A percentile compares a stretch with the other conserved stretches of the same genome.
These are phyloP conservation scores for Tuber umbilicatum DNA, from an alignment of 495 filamentous ascomycete species.

Conservation along the genomic window DNA sequence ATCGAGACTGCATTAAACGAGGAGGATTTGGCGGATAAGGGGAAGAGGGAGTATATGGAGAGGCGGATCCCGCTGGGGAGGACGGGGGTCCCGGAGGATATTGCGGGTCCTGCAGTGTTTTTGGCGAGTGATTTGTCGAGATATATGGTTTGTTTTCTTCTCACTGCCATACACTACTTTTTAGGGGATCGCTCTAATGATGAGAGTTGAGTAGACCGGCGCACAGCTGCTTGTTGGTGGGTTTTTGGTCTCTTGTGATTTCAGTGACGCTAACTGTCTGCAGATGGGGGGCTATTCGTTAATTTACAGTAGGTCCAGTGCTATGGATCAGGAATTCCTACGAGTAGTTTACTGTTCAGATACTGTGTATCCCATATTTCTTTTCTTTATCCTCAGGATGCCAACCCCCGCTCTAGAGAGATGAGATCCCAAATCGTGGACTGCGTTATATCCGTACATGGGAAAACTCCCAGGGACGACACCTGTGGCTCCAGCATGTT, in stretches of 20 bases:
- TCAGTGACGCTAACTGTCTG: neutral
- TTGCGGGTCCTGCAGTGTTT: slow-evolving; percentile 81
- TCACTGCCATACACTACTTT: neutral
- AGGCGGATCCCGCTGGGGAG: slow-evolving; percentile 72
- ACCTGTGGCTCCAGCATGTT: neutral
- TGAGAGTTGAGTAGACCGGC: slow-evolving; percentile 53
- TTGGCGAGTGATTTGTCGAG: slow-evolving; percentile 68
- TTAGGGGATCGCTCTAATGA: slow-evolving; percentile 7
- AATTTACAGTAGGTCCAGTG: slow-evolving; percentile 52
- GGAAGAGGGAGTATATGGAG: slow-evolving; percentile 78
- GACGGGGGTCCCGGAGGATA: slow-evolving; percentile 60
- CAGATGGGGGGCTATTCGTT: slow-evolving; percentile 69
- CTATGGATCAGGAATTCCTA: neutral
- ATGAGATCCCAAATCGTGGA: neutral
- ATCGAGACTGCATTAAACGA: slow-evolving; percentile 83
- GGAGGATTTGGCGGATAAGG: slow-evolving; percentile 62
- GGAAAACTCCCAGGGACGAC: neutral
- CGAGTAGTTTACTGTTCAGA: neutral
- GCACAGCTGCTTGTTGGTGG: slow-evolving; percentile 65
- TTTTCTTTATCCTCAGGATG: neutral
- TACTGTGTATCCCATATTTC: neutral
- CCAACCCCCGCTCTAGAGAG: neutral
- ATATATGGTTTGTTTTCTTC: slow-evolving; percentile 51
- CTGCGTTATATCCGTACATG: neutral
- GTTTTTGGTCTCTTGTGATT: neutral